phyloP scores from a whole-genome alignment of 768 basidiomycete genomes.

The Pisolithus tinctorius region DNA sequence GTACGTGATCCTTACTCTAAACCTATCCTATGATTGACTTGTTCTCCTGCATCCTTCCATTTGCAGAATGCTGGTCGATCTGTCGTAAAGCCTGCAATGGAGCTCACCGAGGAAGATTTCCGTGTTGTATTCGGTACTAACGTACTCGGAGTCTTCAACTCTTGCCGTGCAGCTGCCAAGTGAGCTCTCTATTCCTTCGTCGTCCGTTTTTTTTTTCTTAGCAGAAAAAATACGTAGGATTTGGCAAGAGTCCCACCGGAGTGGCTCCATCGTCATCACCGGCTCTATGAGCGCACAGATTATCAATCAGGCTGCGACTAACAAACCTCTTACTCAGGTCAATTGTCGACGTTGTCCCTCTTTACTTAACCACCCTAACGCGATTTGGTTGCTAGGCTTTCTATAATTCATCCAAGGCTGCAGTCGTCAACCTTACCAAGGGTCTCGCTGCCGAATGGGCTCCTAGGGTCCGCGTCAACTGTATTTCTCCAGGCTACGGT shows the following conservation, averaged over 20 bases:
- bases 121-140: slow-evolving; percentile 49
- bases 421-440: slow-evolving; percentile 54
- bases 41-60: background rate
- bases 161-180: slow-evolving; percentile 51
- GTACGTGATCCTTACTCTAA: slow-evolving; percentile 21
- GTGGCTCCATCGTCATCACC: slow-evolving; percentile 56
- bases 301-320: slow-evolving; percentile 43
- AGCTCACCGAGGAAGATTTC: slow-evolving; percentile 52
- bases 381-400: slow-evolving; percentile 18
- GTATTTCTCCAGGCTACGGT: slow-evolving; percentile 56
- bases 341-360: background rate
- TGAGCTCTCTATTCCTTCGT: slow-evolving; percentile 14
- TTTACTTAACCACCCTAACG: background rate
- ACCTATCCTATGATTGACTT: background rate
- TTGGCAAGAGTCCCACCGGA: slow-evolving; percentile 33
- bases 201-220: no score
- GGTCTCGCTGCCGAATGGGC: slow-evolving; percentile 65
- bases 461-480: slow-evolving; percentile 48
- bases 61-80: slow-evolving; percentile 56
- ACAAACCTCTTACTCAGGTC: slow-evolving; percentile 48
- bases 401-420: slow-evolving; percentile 70
- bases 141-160: slow-evolving; percentile 63
- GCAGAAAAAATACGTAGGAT: slow-evolving; percentile 25
- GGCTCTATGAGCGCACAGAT: slow-evolving; percentile 65
- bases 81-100: slow-evolving; percentile 53